These are phyloP conservation scores for Juglanconis oblonga DNA, from an alignment of 2,329 filamentous ascomycete species.

Conservation along the genomic window DNA sequence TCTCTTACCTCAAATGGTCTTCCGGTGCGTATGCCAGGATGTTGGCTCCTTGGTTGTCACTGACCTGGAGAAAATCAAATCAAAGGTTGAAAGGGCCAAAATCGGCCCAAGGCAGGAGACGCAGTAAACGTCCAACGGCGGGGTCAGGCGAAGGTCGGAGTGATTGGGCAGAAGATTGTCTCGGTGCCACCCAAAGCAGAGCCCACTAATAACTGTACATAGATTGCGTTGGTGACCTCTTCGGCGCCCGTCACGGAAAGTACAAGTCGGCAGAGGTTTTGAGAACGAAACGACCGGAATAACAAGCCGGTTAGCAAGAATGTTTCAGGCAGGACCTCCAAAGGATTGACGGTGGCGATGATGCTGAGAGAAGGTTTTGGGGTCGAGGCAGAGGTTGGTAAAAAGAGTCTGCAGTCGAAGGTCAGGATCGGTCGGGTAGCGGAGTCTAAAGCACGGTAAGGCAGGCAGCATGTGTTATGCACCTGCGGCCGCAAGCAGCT, in stretches of 20 bases:
- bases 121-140: constrained; percentile 18
- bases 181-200: constrained; percentile 16
- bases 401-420: constrained; percentile 2
- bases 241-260: constrained; percentile 1
- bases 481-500: constrained; percentile 1
- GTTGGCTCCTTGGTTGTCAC: background rate
- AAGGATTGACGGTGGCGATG: background rate
- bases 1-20: constrained; percentile 2
- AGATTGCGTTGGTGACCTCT: constrained; percentile 1
- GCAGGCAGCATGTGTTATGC: constrained; percentile 17
- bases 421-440: constrained; percentile 11
- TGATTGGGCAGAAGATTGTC: constrained; percentile 19
- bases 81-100: constrained; percentile 3
- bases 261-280: background rate
- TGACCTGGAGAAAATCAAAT: background rate
- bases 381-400: background rate
- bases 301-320: background rate
- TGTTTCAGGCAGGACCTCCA: background rate
- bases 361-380: background rate
- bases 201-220: constrained; percentile 14
- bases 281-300: background rate
- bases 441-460: constrained; percentile 7
- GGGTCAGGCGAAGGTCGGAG: constrained; percentile 17
- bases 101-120: constrained; percentile 3
- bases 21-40: background rate